Percentiles rank a stretch among this genome's conserved stretches.
Conservation (phyloP, 2,329 filamentous ascomycete genomes). For the Fusarium sp. region DNA sequence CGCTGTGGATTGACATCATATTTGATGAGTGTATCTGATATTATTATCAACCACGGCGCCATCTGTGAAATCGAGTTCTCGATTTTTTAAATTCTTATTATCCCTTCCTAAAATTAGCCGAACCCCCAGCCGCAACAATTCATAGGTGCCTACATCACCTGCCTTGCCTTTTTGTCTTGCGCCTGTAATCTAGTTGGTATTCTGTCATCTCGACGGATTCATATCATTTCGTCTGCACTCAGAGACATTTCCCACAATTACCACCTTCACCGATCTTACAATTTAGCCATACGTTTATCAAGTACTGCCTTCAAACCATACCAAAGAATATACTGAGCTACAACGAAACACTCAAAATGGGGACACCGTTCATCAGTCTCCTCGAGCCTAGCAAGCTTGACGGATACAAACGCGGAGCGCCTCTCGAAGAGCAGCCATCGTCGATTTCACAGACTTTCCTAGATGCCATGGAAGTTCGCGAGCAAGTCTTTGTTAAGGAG, state of each 20-base stretch:
- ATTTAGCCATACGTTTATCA: not conserved
- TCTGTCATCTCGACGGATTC: not conserved
- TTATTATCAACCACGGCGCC: not conserved
- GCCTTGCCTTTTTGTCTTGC: not conserved
- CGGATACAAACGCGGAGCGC: constrained; percentile 54
- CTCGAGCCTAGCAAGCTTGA: constrained; percentile 61
- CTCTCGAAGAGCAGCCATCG: constrained; percentile 55
- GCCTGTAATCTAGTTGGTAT: not conserved
- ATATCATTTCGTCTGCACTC: not conserved
- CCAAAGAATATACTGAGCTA: not conserved
- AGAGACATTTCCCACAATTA: not conserved
- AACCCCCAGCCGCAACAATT: not conserved
- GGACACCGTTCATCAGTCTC: constrained; percentile 60
- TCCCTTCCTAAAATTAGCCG: not conserved
- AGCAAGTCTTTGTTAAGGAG: constrained; percentile 69
- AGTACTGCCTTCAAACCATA: not conserved
- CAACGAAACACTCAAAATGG: constrained; percentile 50
- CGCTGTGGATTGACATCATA: constrained; percentile 33
- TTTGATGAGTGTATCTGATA: constrained; percentile 3
- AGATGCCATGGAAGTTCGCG: constrained; percentile 71
- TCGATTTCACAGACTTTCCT: constrained; percentile 65
- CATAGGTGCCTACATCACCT: not conserved
- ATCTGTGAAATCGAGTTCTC: not conserved
- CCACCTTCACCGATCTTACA: not conserved
- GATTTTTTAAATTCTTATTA: not conserved